Evolutionary conservation across 179 eudicot genomes (phyloP), one percentile per base, ranked within the genome.

Genomic region (Camellia oleifera): DNA sequence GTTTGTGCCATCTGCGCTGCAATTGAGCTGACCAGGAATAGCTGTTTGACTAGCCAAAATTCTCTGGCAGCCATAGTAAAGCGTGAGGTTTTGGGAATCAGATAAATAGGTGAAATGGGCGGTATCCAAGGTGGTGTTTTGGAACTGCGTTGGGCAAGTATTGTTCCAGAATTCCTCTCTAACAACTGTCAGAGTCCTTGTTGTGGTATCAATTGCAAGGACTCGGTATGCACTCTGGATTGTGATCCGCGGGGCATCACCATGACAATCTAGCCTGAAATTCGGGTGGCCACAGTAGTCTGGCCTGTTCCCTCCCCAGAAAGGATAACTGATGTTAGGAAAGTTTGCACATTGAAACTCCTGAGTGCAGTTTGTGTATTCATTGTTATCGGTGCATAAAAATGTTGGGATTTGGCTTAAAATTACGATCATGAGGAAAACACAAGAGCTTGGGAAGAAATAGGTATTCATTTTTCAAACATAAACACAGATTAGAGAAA

Each of bases 261-360:
- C 71, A 1, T 81, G 84, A 77, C 94, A 91, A 48, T 80, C 52
- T 45, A 91, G 71, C 74, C 69, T 13, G 74, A 86, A 89, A 20
- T 85, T 86, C 0, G 90, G 89, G 69, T 86, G 75, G 42, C 94
- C 94, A 56, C 94, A 89, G 14, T 69, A 53, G 0, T 44, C 72
- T 0, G 88, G 88, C 11, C 87, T 84, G 53, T 7, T 48, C 0
- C 72, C 89, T n/a, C 85, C 90, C 71, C 82, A 91, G 79, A 91
- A 88, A 54, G 90, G 87, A 58, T 85, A 87, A 3, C 73, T 65
- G 10, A 86, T 54, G 62, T 60, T 76, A 5, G 40, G 8, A 14
- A 86, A 1, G 63, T 18, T 63, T 18, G 81, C 87, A 57, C 93
- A 88, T 4, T 77, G 48, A 46, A 82, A 81, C 5, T 42, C 14